These are phyloP conservation scores for Magnusiomyces paraingens DNA, from an alignment of 1,139 yeast genomes.

Conservation along the genomic window DNA sequence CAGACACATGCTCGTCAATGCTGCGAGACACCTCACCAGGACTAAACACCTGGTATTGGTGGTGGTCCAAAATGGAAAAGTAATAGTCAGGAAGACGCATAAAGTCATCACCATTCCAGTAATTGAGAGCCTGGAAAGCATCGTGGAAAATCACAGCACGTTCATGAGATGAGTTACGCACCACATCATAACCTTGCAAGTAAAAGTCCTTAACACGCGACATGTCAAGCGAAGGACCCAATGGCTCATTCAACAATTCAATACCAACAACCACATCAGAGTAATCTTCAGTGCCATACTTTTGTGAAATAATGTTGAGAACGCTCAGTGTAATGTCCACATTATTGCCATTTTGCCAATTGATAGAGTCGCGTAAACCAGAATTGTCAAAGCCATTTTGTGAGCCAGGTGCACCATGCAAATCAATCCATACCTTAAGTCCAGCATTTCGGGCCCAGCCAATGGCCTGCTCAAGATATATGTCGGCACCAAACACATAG, in stretches of 20 bases:
- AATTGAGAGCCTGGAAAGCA: constrained; percentile 57
- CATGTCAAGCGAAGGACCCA: constrained; percentile 62
- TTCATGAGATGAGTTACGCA: constrained; percentile 44
- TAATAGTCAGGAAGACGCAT: constrained; percentile 42
- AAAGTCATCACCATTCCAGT: constrained; percentile 50
- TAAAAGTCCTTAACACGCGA: constrained; percentile 52
- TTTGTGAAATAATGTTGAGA: constrained; percentile 39
- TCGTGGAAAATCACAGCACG: constrained; percentile 60
- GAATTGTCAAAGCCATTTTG: constrained; percentile 97
- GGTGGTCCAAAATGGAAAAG: constrained; percentile 81
- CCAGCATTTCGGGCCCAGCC: constrained; percentile 61
- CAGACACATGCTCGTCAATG: constrained; percentile 54
- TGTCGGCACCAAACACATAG: constrained; percentile 77
- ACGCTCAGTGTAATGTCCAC: constrained; percentile 48
- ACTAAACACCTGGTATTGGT: constrained; percentile 82
- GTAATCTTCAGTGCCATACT: constrained; percentile 61
- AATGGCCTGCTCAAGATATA: constrained; percentile 67
- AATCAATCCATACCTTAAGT: constrained; percentile 80
- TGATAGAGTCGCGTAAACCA: constrained; percentile 63
- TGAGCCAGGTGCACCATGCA: constrained; percentile 97
- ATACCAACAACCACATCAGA: constrained; percentile 75
- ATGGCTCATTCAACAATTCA: constrained; percentile 84
- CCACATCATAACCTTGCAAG: constrained; percentile 45
- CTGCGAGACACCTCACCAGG: constrained; percentile 49
- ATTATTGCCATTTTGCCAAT: constrained; percentile 47